Evolutionary conservation across 768 basidiomycete species (phyloP), one percentile per base, ranked within the genome.

Genomic region (Boletus rex-veris): DNA sequence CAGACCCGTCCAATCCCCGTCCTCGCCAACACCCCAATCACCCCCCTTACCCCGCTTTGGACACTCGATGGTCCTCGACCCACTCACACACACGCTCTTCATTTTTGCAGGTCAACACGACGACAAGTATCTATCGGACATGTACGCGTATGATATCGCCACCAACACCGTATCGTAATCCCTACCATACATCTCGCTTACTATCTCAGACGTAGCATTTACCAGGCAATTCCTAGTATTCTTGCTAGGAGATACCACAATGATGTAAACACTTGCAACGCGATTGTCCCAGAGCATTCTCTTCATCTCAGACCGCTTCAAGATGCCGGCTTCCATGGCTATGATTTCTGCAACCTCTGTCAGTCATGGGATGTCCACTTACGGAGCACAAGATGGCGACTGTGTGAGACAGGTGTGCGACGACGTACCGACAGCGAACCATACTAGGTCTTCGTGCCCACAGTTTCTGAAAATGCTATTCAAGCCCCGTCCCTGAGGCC

Each of bases 1-100:
- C 31, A 70, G 68, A 41, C 70, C 65, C 19, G 59, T 60, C 19
- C 64, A 58, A 48, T 57, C 57, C 1, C 24, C 45, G 2, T 43
- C 53, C 15, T 31, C 61, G 0, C 35, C 58, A 10, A 48, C 68
- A 4, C 68, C 73, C 0, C 76, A 77, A 46, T 68, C 72, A 1
- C 56, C 72, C 19, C 81, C 88, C 19, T 77, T 84, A 2, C 73
- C 82, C 10, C 84, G 88, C 18, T 87, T 76, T 54, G 88, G 88
- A 0, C 90, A 92, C 69, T 89, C 88, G 4, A 92, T 92, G 90
- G 79, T 90, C 5, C 74, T 90, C 18, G 89, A 91, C 50, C 74
- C 84, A 5, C 69, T 67, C 11, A 70, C 78, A 0, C 79, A 78
- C 35, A 80, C 76, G 0, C 74, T 91, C 15, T 86, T 81, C 66